Evolutionary conservation across 495 filamentous ascomycete species (phyloP), one percentile per base, ranked within the genome.

Genomic region (Xylaria longipes): DNA sequence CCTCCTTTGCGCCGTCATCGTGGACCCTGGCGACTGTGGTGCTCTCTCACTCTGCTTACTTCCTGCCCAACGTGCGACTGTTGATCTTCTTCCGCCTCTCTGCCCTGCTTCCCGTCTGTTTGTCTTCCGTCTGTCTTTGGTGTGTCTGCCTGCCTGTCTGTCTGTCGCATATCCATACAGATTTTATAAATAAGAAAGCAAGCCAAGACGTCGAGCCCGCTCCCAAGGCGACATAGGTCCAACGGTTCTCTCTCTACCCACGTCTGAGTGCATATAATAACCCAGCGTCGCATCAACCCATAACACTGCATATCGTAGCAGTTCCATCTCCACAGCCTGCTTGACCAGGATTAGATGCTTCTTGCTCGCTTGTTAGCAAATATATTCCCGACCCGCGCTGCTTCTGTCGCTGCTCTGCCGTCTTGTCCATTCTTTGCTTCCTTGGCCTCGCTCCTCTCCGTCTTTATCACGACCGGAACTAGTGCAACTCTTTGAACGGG

Each of bases 251-350:
- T n/a, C n/a, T n/a, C 41, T 33, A 58, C 12, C 31, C 37, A 4
- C 37, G 37, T 57, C 50, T 2, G 29, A 25, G 14, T 66, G 17
- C 65, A 63, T 63, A 27, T 20, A 43, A 41, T 2, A 41, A 37
- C 14, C 35, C 37, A 63, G 60, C 60, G 37, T 63, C 60, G 37
- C 60, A 63, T 63, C 35, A 56, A 43, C 58, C 68, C 57, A 62
- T 62, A 50, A 43, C 54, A 22, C 45, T 63, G 68, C 68, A 64
- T 70, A 48, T n/a, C 68, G 11, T 54, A 31, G 58, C 60, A 41
- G 39, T 70, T n/a, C 33, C 29, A 29, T 48, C 60, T 39, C 60
- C 60, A 70, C 68, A 70, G 68, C 68, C 68, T 43, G 60, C 60
- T 43, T 62, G 60, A n/a, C 31, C 41, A 27, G 33, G 31, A 64